Evolutionary conservation across 1,139 yeast genomes (phyloP), one percentile per base, ranked within the genome.

Genomic region (Pichia norvegensis): DNA sequence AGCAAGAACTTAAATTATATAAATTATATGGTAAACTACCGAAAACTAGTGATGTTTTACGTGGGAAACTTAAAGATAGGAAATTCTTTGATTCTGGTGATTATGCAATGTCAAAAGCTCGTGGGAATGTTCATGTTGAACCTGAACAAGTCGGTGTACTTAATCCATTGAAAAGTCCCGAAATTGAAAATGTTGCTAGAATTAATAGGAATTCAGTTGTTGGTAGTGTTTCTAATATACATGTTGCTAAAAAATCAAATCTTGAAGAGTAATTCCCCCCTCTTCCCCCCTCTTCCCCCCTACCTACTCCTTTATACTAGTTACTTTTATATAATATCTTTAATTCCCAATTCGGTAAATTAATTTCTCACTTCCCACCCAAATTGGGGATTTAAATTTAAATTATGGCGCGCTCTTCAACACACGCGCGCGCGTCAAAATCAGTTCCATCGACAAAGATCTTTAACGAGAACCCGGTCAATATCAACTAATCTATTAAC

Each of bases 41-140:
- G 39, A 78, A 92, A 35, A 81, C 84, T 46, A 85, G 85, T 50
- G 97, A 90, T 54, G 72, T 92, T 35, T 74, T 92, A 50, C 76
- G 85, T 47, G 79, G 84, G 54, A 87, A 86, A 64, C 69, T 84
- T 55, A 83, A 83, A 63, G 97, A 92, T 57, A 80, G 96, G 59
- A 88, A 88, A 67, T 92, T 84, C 66, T 94, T 92, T 61, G 99
- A 92, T 60, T 85, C 95, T 51, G 98, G 98, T 21, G 99, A 92
- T 66, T 92, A 94, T 63, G 97, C 97, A 23, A 78, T 92, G 78
- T 87, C 86, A 54, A 83, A 88, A 57, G 86, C 80, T 7, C 50
- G 53, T 11, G 58, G 60, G 0, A 53, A 52, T 29, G 52, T 55
- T 33, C 41, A 39, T 9, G 42, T 42, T 4, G 43, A 44, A 19